Percentiles rank a stretch among this genome's conserved stretches.
phyloP scores from a whole-genome alignment of 2,329 filamentous ascomycete species.

The Blastomyces gilchristii region DNA sequence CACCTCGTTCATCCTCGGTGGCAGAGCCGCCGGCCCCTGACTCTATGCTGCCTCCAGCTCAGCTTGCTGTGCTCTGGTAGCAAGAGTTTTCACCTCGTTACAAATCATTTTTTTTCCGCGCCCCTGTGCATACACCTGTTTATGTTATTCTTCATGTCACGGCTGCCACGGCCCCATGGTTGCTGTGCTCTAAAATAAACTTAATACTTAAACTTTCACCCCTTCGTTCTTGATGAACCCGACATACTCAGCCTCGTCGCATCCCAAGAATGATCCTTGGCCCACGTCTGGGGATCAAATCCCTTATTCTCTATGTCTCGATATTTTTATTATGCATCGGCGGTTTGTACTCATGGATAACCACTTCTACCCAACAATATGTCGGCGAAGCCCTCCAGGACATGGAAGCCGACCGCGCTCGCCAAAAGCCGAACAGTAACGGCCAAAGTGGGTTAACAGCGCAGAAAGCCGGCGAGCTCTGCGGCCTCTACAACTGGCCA shows the following conservation, averaged over 20 bases:
- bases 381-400: background rate
- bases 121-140: background rate
- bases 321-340: background rate
- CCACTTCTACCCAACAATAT: background rate
- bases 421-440: background rate
- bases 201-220: background rate
- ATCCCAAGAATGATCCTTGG: background rate
- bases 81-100: background rate
- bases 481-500: background rate
- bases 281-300: background rate
- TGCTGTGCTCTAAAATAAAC: background rate
- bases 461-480: conserved; percentile 2
- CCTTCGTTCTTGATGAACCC: background rate
- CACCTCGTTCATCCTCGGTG: no score
- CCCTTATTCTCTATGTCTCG: background rate
- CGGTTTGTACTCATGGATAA: background rate
- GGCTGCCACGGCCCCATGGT: background rate
- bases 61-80: background rate
- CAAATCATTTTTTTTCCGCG: background rate
- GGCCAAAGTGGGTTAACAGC: background rate
- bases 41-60: no score
- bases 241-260: background rate
- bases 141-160: background rate
- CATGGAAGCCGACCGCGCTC: background rate
- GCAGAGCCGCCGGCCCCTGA: background rate